Conservation (phyloP, 2,329 filamentous ascomycete species). For the Ophiosphaerella narmari region DNA sequence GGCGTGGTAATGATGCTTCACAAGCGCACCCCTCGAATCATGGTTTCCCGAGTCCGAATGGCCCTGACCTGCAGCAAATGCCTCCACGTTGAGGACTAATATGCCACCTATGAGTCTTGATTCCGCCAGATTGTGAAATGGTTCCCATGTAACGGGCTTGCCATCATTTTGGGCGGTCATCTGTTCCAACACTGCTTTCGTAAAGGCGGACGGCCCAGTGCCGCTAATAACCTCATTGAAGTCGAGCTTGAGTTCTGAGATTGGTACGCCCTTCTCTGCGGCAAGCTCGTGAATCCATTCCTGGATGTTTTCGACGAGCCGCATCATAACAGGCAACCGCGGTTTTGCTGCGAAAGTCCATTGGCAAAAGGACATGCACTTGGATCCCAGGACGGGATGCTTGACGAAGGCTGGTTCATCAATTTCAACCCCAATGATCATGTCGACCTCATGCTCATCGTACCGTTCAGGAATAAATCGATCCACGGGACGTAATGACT, state of each 20-base stretch:
- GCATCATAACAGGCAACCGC: constrained; percentile 68
- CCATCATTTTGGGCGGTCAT: constrained; percentile 59
- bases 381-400: constrained; percentile 69
- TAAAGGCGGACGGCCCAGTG: constrained; percentile 75
- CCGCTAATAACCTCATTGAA: constrained; percentile 75
- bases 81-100: constrained; percentile 71
- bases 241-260: constrained; percentile 67
- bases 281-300: constrained; percentile 66
- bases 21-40: constrained; percentile 66
- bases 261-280: constrained; percentile 60
- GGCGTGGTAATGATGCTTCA: constrained; percentile 77
- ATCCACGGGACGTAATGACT: constrained; percentile 58
- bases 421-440: constrained; percentile 73
- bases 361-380: constrained; percentile 73
- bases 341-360: constrained; percentile 77
- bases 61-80: constrained; percentile 73
- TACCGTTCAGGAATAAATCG: constrained; percentile 68
- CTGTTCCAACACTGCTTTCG: constrained; percentile 65
- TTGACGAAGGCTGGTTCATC: constrained; percentile 68
- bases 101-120: constrained; percentile 68
- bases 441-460: constrained; percentile 66
- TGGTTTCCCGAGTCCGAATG: constrained; percentile 75
- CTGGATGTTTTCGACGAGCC: constrained; percentile 70
- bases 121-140: constrained; percentile 68
- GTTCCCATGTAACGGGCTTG: constrained; percentile 62